Conservation (phyloP, 2,329 filamentous ascomycete species). For the Sphaerulina populicola region DNA sequence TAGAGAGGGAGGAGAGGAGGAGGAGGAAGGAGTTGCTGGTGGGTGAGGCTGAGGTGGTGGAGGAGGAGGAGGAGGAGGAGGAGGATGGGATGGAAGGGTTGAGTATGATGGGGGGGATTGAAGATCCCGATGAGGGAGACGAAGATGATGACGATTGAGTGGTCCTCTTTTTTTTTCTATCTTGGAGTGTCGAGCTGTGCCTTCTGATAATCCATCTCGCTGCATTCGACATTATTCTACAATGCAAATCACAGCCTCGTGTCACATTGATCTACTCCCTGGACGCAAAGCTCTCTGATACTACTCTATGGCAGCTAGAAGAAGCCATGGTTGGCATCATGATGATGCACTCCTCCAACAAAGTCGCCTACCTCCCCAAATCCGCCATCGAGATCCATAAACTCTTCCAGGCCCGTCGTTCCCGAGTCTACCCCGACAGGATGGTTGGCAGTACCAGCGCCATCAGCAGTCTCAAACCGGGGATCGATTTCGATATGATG, state of each 20-base stretch:
- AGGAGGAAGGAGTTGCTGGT: background rate
- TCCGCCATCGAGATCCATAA: conserved; percentile 37
- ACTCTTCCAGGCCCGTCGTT: conserved; percentile 32
- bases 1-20: conserved; percentile 42
- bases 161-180: background rate
- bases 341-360: conserved; percentile 12
- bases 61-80: background rate
- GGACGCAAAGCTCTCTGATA: background rate
- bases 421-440: background rate
- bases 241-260: too few species aligned
- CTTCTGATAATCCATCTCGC: too few species aligned
- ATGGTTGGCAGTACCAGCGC: conserved; percentile 5
- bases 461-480: conserved; percentile 28
- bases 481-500: conserved; percentile 26
- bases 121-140: conserved; percentile 41
- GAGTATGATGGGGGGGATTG: conserved; percentile 40
- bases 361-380: conserved; percentile 24
- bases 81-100: conserved; percentile 34
- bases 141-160: conserved; percentile 31
- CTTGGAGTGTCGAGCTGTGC: background rate
- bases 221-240: too few species aligned
- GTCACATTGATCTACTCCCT: background rate
- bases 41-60: background rate
- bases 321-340: conserved; percentile 4
- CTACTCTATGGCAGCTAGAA: conserved; percentile 1